Conservation (phyloP, 257 asterid species). For the Knoxia roxburghii region DNA sequence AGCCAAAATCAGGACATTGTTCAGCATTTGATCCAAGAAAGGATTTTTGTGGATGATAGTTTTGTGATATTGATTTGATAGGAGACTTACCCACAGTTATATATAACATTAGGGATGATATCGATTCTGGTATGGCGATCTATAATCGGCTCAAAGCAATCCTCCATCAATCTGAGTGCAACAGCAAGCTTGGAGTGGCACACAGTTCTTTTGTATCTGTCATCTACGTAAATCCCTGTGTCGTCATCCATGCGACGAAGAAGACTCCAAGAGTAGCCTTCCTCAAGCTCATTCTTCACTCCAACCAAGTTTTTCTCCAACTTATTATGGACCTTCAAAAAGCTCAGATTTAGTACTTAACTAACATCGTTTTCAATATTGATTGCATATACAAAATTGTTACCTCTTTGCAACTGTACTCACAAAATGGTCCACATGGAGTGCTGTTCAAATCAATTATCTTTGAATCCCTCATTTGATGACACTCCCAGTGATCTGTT, state of each 20-base stretch:
- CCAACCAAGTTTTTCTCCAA: slow-evolving; percentile 32
- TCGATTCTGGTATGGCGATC: slow-evolving; percentile 42
- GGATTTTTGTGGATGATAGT: background rate
- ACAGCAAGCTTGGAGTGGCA: slow-evolving; percentile 55
- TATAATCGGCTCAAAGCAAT: slow-evolving; percentile 40
- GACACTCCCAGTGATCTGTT: slow-evolving; percentile 60
- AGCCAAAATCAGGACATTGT: too few species aligned
- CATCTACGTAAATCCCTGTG: slow-evolving; percentile 20
- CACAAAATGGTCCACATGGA: slow-evolving; percentile 40
- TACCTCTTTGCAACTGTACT: slow-evolving; percentile 43
- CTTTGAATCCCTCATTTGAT: slow-evolving; percentile 18
- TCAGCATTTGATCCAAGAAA: too few species aligned
- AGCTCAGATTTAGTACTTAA: background rate
- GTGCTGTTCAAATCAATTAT: slow-evolving; percentile 33
- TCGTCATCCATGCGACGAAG: slow-evolving; percentile 34
- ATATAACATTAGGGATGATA: slow-evolving; percentile 40
- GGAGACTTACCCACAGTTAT: slow-evolving; percentile 44
- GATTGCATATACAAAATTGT: too few species aligned
- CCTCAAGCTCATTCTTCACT: slow-evolving; percentile 27
- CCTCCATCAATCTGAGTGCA: slow-evolving; percentile 48
- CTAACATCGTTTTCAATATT: too few species aligned
- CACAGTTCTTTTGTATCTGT: slow-evolving; percentile 30
- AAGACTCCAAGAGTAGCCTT: slow-evolving; percentile 47
- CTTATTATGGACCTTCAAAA: slow-evolving; percentile 27
- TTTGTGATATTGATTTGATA: background rate